Evolutionary conservation across 805 yeast species (phyloP).

Genomic region (Hanseniaspora vineae): DNA sequence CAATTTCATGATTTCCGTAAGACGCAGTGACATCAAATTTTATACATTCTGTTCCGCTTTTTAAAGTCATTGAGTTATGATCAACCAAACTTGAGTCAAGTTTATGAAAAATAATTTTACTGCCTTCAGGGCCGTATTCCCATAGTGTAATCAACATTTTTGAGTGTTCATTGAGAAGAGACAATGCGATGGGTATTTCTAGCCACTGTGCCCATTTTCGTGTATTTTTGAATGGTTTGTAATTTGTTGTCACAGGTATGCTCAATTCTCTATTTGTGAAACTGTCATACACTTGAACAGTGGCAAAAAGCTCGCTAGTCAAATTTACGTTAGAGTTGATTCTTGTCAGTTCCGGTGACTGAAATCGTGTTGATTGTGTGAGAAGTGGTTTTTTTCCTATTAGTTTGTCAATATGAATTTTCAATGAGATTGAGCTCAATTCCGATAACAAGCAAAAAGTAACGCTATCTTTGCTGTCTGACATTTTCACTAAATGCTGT

Average conservation of each 20-base stretch:
- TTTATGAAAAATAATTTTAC: slow-evolving; percentile 42
- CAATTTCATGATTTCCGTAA: slow-evolving; percentile 16
- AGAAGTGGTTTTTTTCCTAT: slow-evolving; percentile 32
- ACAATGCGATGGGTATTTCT: slow-evolving; percentile 54
- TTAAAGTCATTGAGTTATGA: slow-evolving; percentile 39
- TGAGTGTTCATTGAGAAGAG: slow-evolving; percentile 56
- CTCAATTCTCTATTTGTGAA: slow-evolving; percentile 35
- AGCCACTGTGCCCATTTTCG: slow-evolving; percentile 65
- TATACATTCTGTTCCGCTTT: slow-evolving; percentile 59
- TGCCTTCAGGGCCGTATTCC: slow-evolving; percentile 43
- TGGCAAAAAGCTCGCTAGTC: slow-evolving; percentile 28
- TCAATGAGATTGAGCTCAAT: slow-evolving; percentile 31
- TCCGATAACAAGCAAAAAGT: slow-evolving; percentile 49
- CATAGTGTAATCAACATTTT: slow-evolving; percentile 48
- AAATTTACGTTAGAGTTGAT: slow-evolving; percentile 27
- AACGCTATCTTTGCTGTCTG: slow-evolving; percentile 23
- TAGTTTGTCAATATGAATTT: slow-evolving; percentile 33
- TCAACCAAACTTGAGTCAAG: slow-evolving; percentile 51
- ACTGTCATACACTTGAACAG: slow-evolving; percentile 30
- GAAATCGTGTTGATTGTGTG: slow-evolving; percentile 33
- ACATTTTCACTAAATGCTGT: neutral
- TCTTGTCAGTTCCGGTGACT: slow-evolving; percentile 33
- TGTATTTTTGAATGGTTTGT: slow-evolving; percentile 30
- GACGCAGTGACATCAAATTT: slow-evolving; percentile 25
- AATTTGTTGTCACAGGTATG: slow-evolving; percentile 36